A percentile compares a stretch with the other conserved stretches of the same genome.
Evolutionary conservation across 352 stramenopile genomes (phyloP).

Genomic region (Globisporangium rhizosaccharum): DNA sequence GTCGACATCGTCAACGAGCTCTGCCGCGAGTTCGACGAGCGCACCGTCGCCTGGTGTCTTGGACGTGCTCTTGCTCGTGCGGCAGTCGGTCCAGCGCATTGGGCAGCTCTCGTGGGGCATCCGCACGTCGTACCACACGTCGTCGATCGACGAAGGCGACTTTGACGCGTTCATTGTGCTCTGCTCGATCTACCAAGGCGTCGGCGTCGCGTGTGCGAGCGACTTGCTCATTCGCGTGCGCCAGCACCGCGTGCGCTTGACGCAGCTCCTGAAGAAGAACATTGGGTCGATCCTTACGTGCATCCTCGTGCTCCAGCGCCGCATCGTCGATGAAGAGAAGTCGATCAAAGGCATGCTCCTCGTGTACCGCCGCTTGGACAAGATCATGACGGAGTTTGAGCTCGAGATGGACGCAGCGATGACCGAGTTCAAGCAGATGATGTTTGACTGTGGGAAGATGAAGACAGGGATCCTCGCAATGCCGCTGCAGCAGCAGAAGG

Average conservation of each 20-base stretch:
- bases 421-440: conserved; percentile 68
- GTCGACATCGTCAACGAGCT: conserved; percentile 48
- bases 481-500: conserved; percentile 55
- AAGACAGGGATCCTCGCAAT: conserved; percentile 73
- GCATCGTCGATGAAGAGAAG: conserved; percentile 75
- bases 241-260: conserved; percentile 60
- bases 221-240: conserved; percentile 70
- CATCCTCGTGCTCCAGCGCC: conserved; percentile 64
- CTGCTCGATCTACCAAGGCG: conserved; percentile 78
- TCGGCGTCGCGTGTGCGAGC: conserved; percentile 53
- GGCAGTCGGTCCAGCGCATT: conserved; percentile 82
- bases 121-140: conserved; percentile 80
- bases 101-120: conserved; percentile 78
- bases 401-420: conserved; percentile 61
- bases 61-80: conserved; percentile 73
- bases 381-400: conserved; percentile 57
- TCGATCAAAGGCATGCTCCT: conserved; percentile 71
- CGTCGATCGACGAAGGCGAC: conserved; percentile 74
- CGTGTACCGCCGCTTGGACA: conserved; percentile 62
- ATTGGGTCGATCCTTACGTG: conserved; percentile 66
- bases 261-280: conserved; percentile 70
- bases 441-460: conserved; percentile 77
- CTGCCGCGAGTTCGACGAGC: conserved; percentile 40
- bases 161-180: conserved; percentile 83
- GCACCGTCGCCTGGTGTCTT: conserved; percentile 57